These are phyloP conservation scores for Epichloe sp. DNA, from an alignment of 2,329 filamentous ascomycete genomes.

Conservation along the genomic window DNA sequence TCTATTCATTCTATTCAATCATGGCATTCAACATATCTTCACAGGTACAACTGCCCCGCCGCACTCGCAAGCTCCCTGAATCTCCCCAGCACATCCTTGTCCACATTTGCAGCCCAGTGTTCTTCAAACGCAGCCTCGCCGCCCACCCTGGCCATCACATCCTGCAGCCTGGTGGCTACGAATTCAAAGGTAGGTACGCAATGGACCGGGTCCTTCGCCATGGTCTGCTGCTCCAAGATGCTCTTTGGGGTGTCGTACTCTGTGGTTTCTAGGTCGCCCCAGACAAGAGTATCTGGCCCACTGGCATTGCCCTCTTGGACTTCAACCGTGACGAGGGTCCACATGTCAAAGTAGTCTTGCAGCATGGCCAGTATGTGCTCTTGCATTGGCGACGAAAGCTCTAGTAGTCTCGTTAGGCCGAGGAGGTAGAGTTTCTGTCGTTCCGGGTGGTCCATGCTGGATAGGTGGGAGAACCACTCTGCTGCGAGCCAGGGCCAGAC, in stretches of 20 bases:
- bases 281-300: slow-evolving; percentile 38
- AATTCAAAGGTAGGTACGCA: slow-evolving; percentile 51
- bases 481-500: slow-evolving; percentile 46
- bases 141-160: slow-evolving; percentile 45
- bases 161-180: slow-evolving; percentile 47
- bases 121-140: slow-evolving; percentile 54
- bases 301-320: slow-evolving; percentile 47
- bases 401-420: slow-evolving; percentile 57
- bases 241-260: slow-evolving; percentile 46
- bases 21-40: slow-evolving; percentile 4
- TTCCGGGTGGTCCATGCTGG: slow-evolving; percentile 51
- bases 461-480: slow-evolving; percentile 58
- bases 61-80: slow-evolving; percentile 31
- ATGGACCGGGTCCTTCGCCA: slow-evolving; percentile 52
- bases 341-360: slow-evolving; percentile 63
- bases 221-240: slow-evolving; percentile 38
- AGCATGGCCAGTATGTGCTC: slow-evolving; percentile 46
- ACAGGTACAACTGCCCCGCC: neutral
- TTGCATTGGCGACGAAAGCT: slow-evolving; percentile 44
- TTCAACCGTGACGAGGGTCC: slow-evolving; percentile 57
- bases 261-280: slow-evolving; percentile 25
- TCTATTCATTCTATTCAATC: slow-evolving; percentile 7
- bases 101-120: slow-evolving; percentile 61
- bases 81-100: slow-evolving; percentile 54
- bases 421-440: slow-evolving; percentile 61